Base-by-base conservation (phyloP, 192 early-diverging fungal genomes). In the Jimgerdemannia lactiflua region DNA sequence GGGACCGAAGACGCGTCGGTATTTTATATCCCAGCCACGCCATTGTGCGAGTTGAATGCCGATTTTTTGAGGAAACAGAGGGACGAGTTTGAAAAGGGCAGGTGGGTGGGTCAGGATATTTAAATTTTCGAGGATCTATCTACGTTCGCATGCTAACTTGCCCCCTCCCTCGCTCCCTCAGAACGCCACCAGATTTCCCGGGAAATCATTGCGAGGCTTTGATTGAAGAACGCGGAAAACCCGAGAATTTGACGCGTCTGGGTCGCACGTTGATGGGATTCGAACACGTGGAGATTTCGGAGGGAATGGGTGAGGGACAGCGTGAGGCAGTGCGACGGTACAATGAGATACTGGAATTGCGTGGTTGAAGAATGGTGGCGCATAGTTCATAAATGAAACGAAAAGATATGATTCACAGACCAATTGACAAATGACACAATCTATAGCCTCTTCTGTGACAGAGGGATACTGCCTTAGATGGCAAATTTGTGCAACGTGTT, bases 111-210 rank as follows among this genome's bases (percentile, higher is more conserved):
- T 70, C 4, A 42, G 19, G 43, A 4, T 29, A 17, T 40, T 19
- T 67, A 43, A 41, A 42, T 17, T 66, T 14, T 43, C 6, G 39
- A 6, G 41, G 59, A 67, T 17, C n/a, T 14, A 42, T 44, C 59
- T 74, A 6, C 49, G 49, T 59, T 14, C 49, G 8, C 6, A 59
- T 10, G 49, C 14, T 6, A 59, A 59, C 49, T 14, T 59, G n/a
- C n/a, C n/a, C 2, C 6, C 49, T 14, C 49, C 6, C 49, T 59
- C 20, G 42, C 43, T 73, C 40, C n/a, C 14, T 68, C 67, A 74
- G 78, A n/a, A 77, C 80, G 17, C 80, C 80, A 18, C 76, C 80
- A 19, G 75, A 73, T 64, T 81, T 77, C 67, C 80, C 80, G 19
- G 68, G 65, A 20, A 81, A 81, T 40, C 9, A 77, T 41, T 78